Evolutionary conservation across 139 green algal species (phyloP).

Genomic region (Mychonastes homosphaera): DNA sequence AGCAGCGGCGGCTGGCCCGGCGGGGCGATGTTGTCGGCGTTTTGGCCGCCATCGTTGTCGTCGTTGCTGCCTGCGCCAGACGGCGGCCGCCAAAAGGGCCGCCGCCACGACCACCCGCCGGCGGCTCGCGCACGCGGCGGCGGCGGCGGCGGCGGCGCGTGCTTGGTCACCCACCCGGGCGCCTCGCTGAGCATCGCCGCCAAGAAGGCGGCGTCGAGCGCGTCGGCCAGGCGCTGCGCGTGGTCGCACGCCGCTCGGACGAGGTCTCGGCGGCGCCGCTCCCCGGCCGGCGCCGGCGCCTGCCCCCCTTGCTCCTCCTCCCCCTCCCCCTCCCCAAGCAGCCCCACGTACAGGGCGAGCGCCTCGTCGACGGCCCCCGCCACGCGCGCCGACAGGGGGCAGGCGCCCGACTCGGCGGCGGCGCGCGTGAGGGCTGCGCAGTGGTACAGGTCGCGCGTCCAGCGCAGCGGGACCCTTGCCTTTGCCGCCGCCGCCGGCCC

Average conservation of each 20-base stretch:
- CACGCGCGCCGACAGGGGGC: constrained; percentile 4
- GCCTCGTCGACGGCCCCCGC: constrained; percentile 2
- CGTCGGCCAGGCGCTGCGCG: not conserved
- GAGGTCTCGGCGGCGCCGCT: not conserved
- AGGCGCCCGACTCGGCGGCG: too few relatives aligned
- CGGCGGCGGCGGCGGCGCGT: not conserved
- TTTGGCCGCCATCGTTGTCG: not conserved
- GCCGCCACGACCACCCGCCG: too few relatives aligned
- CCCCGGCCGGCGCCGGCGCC: not conserved
- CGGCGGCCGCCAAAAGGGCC: too few relatives aligned
- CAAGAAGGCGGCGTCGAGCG: constrained; percentile 1
- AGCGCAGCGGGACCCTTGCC: not conserved
- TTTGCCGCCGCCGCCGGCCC: not conserved
- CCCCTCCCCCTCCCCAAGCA: not conserved
- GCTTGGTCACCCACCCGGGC: constrained; percentile 11
- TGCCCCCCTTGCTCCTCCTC: constrained; percentile 6
- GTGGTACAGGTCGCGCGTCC: constrained; percentile 12
- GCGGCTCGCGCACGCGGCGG: too few relatives aligned
- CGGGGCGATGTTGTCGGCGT: not conserved
- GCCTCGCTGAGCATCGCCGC: constrained; percentile 11
- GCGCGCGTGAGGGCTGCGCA: constrained; percentile 11
- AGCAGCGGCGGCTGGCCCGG: constrained; percentile 2
- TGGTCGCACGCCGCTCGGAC: not conserved
- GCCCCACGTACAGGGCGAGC: constrained; percentile 6
- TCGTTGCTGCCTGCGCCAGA: not conserved